Base-by-base conservation (phyloP, 2,329 filamentous ascomycete genomes). In the Bipolaris cookei region DNA sequence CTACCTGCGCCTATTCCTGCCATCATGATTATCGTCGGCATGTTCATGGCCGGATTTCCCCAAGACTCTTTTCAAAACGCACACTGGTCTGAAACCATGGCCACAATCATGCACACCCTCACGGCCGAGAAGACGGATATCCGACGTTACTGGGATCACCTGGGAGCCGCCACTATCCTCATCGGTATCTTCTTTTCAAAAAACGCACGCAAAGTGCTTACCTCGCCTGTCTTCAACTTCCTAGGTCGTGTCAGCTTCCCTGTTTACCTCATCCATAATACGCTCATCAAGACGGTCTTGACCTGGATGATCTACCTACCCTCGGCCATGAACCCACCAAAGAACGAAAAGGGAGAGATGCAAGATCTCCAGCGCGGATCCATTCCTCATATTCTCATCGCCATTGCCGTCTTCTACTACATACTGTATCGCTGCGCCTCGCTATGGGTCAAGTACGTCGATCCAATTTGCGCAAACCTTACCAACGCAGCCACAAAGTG, bases 231-330 rank as follows among this genome's bases (percentile, higher is more conserved):
- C 52, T 81, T 88, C 41, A 79, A 86, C 42, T 88, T 85, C 81
- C 81, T 88, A 11, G 86, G 86, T 42, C 84, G 84, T 66, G 83
- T 88, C 74, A 86, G 83, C 42, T 88, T 88, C 65, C 85, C 86
- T 1, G 83, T 89, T 13, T 88, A 88, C 65, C 80, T 89, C 6
- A 75, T 88, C 18, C 86, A 89, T 72, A 86, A 86, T 39, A 82
- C 83, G 0, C 77, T 88, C 28, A 81, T 88, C 63, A 83, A 86
- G 54, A 83, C 82, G 21, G 71, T 87, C 6, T 77, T 88, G 13
- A 82, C 83, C 23, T 88, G 85, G 83, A 80, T 88, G 77, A 75
- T 87, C 11, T 88, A 76, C 54, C 68, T 76, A 3, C 73, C 73
- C 0, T 75, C 71, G 4, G 73, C 72, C 20, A 74, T 76, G 73